Conservation (phyloP, 805 yeast species). For the Pichia manshurica region DNA sequence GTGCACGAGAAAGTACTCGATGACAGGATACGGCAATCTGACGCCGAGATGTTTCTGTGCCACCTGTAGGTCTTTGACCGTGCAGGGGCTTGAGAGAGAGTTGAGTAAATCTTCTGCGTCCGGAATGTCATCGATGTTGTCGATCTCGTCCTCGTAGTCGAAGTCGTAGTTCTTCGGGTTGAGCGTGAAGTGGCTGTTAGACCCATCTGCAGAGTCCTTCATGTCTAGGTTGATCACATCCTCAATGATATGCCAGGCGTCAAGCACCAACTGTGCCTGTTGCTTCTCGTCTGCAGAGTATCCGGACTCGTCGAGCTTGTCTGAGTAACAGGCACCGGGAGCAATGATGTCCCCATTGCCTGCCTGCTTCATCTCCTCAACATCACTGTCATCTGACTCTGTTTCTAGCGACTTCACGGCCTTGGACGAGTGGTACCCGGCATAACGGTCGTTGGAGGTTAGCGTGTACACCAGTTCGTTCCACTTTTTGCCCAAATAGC, state of each 20-base stretch:
- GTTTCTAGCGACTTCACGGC: slow-evolving; percentile 7
- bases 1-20: slow-evolving; percentile 65
- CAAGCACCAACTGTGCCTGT: slow-evolving; percentile 12
- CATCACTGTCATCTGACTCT: slow-evolving; percentile 23
- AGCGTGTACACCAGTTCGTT: slow-evolving; percentile 59
- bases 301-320: slow-evolving; percentile 1
- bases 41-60: slow-evolving; percentile 75
- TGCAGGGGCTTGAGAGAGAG: slow-evolving; percentile 46
- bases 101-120: slow-evolving; percentile 57
- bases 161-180: slow-evolving; percentile 36
- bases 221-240: slow-evolving; percentile 59
- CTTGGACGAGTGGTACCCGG: slow-evolving; percentile 46
- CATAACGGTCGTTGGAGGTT: slow-evolving; percentile 63
- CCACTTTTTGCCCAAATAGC: slow-evolving; percentile 33
- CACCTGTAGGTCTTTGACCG: slow-evolving; percentile 63
- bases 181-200: not conserved
- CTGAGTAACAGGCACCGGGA: not conserved
- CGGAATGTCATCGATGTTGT: slow-evolving; percentile 66
- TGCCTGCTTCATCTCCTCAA: not conserved
- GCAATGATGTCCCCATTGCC: not conserved
- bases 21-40: slow-evolving; percentile 66
- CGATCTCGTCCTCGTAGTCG: slow-evolving; percentile 17
- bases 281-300: slow-evolving; percentile 10
- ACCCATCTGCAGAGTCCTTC: not conserved
- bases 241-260: slow-evolving; percentile 40